Evolutionary conservation across 2,329 filamentous ascomycete species (phyloP).

Genomic region (Alternaria postmessia): DNA sequence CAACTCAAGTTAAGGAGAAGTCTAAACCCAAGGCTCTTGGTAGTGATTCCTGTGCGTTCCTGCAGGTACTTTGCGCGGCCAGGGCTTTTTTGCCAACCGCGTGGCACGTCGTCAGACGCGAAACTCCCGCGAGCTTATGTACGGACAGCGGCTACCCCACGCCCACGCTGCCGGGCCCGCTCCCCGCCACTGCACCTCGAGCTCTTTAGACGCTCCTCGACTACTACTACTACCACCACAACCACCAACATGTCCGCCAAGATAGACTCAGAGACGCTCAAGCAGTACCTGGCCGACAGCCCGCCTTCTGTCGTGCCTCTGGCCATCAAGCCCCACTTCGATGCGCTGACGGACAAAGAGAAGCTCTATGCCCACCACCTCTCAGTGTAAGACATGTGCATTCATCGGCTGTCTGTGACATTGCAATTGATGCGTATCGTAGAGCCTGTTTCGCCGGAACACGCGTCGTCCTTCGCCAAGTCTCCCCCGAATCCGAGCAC

Average conservation of each 20-base stretch:
- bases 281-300: constrained; percentile 87
- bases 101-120: neutral
- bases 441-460: constrained; percentile 60
- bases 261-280: constrained; percentile 56
- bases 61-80: neutral
- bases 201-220: neutral
- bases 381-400: constrained; percentile 41
- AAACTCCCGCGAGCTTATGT: neutral
- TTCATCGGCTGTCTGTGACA: neutral
- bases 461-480: constrained; percentile 62
- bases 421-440: constrained; percentile 6
- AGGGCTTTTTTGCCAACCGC: neutral
- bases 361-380: constrained; percentile 86
- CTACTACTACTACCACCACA: neutral
- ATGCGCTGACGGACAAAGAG: constrained; percentile 75
- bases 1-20: neutral
- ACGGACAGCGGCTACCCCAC: constrained; percentile 1
- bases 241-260: constrained; percentile 32
- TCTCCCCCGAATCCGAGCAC: constrained; percentile 60
- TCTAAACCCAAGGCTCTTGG: neutral
- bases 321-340: constrained; percentile 92
- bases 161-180: neutral
- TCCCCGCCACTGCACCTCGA: neutral
- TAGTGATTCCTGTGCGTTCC: neutral
- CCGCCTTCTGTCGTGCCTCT: constrained; percentile 88